phyloP scores from a whole-genome alignment of 1,284 basidiomycete genomes.

The Moesziomyces sp. region DNA sequence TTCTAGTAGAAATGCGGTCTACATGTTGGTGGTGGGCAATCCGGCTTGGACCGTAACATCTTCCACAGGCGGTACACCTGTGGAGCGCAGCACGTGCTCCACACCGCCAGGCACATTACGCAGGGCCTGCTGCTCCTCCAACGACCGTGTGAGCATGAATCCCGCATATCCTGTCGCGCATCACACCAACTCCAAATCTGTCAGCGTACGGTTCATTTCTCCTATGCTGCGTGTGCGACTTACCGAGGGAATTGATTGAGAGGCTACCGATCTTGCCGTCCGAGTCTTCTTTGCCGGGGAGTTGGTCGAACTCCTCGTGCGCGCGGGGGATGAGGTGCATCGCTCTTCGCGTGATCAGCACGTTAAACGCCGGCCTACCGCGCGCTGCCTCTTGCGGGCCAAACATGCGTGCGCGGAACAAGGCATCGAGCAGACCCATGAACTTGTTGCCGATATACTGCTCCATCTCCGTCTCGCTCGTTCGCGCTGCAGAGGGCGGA shows the following conservation, averaged over 20 bases:
- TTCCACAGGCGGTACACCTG: constrained; percentile 37
- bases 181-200: neutral
- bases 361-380: constrained; percentile 48
- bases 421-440: constrained; percentile 55
- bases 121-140: constrained; percentile 52
- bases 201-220: neutral
- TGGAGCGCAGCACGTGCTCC: constrained; percentile 29
- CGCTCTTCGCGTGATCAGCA: constrained; percentile 59
- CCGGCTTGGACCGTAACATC: constrained; percentile 47
- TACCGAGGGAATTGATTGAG: constrained; percentile 57
- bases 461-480: constrained; percentile 24
- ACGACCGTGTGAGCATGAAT: constrained; percentile 52
- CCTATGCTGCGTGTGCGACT: neutral
- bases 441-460: constrained; percentile 58
- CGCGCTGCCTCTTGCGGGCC: neutral
- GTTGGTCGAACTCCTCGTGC: constrained; percentile 41
- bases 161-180: constrained; percentile 51
- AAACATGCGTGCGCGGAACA: constrained; percentile 55
- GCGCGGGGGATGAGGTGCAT: constrained; percentile 64
- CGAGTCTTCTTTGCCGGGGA: constrained; percentile 11
- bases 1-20: neutral
- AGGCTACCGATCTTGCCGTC: constrained; percentile 41
- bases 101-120: constrained; percentile 31
- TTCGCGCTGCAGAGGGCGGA: constrained; percentile 12
- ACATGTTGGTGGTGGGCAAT: constrained; percentile 35